Percentiles rank a stretch among this genome's conserved stretches.
These are phyloP conservation scores for Tetradesmus obliquus DNA, from an alignment of 139 green algal genomes.

Conservation along the genomic window DNA sequence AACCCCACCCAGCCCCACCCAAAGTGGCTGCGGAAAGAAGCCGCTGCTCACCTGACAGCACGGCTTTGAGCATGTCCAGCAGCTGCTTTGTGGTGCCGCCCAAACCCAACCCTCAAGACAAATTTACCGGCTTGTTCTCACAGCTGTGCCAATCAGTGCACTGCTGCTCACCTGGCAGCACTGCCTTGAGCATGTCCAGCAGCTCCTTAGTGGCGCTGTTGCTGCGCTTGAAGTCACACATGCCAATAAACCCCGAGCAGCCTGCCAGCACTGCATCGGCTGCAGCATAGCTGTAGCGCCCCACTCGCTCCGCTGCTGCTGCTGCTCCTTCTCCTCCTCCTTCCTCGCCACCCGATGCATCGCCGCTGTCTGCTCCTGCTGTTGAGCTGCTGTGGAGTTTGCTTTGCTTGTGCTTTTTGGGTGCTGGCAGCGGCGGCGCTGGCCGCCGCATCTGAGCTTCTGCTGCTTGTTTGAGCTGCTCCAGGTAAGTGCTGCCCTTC, in stretches of 20 bases:
- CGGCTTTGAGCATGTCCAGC: too few species aligned
- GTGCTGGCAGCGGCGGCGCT: background rate
- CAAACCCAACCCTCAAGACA: too few species aligned
- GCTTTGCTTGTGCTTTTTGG: too few species aligned
- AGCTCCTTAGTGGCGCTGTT: slow-evolving; percentile 5
- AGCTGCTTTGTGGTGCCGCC: too few species aligned
- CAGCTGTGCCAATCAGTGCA: too few species aligned
- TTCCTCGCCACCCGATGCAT: background rate
- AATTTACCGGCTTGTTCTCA: too few species aligned
- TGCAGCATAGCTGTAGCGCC: slow-evolving; percentile 27
- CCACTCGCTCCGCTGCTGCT: background rate
- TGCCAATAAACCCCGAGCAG: slow-evolving; percentile 7
- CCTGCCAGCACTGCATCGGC: background rate
- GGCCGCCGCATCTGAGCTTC: slow-evolving; percentile 18
- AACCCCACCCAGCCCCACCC: too few species aligned
- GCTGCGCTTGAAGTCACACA: slow-evolving; percentile 16
- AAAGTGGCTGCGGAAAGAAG: too few species aligned
- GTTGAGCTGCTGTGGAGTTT: background rate
- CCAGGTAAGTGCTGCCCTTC: background rate
- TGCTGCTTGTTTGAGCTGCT: slow-evolving; percentile 8
- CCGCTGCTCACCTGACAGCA: background rate
- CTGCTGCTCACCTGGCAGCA: slow-evolving; percentile 1
- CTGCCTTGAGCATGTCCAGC: background rate
- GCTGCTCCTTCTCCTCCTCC: background rate
- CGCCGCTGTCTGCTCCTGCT: background rate